Evolutionary conservation across 345 rosid genomes (phyloP), one percentile per base, ranked within the genome.

Genomic region (Dovyalis caffra): DNA sequence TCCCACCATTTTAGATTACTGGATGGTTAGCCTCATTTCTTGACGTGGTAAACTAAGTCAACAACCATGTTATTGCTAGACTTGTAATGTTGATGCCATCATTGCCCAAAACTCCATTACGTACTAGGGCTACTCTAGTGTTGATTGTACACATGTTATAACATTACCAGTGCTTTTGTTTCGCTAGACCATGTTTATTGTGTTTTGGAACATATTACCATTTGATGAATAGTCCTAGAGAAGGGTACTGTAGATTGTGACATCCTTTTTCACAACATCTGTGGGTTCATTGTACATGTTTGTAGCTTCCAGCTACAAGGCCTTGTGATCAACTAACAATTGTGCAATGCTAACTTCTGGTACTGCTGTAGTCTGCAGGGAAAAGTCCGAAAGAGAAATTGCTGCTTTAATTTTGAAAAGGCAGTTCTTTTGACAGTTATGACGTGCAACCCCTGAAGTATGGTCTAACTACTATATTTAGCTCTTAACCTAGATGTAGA

Each of bases 1-100:
- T 60, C 76, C 78, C 80, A 68, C 71, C 83, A 61, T 62, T 58
- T n/a, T 76, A 62, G 74, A 18, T 67, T 70, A 77, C 32, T 66
- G 8, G 51, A 40, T 37, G 43, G 23, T 35, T 28, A 20, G 35
- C 47, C 66, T 12, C 72, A 28, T 77, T 77, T 76, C 77, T 64
- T 71, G 25, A 49, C 7, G 15, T 62, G 73, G 64, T 37, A 38
- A 49, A 33, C 47, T 25, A 47, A 61, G 35, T 74, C 64, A 43
- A 31, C 26, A 15, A 28, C 53, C 53, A 66, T 66, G 12, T 34
- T 32, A 12, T 66, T 67, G 31, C 35, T 40, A 28, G 26, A 26
- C 26, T 49, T 21, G 38, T 16, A 9, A 26, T 38, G 56, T 16
- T 67, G 7, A 47, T 65, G 12, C 15, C 35, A 35, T 68, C n/a